A percentile compares a stretch with the other conserved stretches of the same genome.
Conservation (phyloP, 169 alveolate species). For the Plasmodium gonderi region DNA sequence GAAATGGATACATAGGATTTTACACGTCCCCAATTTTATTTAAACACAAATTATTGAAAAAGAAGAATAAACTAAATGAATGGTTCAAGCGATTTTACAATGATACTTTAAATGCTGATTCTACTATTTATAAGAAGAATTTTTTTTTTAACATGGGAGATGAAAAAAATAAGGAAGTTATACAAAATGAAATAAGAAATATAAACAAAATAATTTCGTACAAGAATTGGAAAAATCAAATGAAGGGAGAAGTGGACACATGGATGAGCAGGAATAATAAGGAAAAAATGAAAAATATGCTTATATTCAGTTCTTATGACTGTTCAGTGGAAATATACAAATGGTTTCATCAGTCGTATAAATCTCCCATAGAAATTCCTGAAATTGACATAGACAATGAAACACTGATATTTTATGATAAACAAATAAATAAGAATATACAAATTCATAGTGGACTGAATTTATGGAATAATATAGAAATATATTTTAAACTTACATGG, state of each 20-base stretch:
- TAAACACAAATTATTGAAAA: slow-evolving; percentile 60
- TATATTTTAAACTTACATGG: slow-evolving; percentile 72
- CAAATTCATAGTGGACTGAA: slow-evolving; percentile 74
- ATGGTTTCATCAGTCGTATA: slow-evolving; percentile 76
- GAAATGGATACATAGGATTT: slow-evolving; percentile 75
- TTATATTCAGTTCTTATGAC: slow-evolving; percentile 65
- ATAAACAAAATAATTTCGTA: slow-evolving; percentile 12
- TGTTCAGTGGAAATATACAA: slow-evolving; percentile 72
- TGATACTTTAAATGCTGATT: slow-evolving; percentile 30
- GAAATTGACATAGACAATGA: slow-evolving; percentile 74
- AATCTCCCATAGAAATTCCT: slow-evolving; percentile 73
- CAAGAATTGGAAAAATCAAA: not conserved
- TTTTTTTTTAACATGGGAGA: slow-evolving; percentile 13
- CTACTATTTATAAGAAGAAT: slow-evolving; percentile 19
- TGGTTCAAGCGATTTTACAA: slow-evolving; percentile 63
- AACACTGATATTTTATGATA: slow-evolving; percentile 75
- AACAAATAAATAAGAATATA: slow-evolving; percentile 70
- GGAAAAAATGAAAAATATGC: slow-evolving; percentile 13
- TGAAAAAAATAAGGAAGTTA: slow-evolving; percentile 15
- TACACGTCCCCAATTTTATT: slow-evolving; percentile 73
- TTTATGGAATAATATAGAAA: slow-evolving; percentile 72
- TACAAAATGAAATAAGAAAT: slow-evolving; percentile 54
- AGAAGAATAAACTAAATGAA: slow-evolving; percentile 53
- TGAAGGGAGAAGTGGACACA: not conserved
- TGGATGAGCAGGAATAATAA: not conserved